A percentile compares a stretch with the other conserved stretches of the same genome.
Evolutionary conservation across 2,329 filamentous ascomycete genomes (phyloP).

Genomic region (Colletotrichum neosansevieriae): DNA sequence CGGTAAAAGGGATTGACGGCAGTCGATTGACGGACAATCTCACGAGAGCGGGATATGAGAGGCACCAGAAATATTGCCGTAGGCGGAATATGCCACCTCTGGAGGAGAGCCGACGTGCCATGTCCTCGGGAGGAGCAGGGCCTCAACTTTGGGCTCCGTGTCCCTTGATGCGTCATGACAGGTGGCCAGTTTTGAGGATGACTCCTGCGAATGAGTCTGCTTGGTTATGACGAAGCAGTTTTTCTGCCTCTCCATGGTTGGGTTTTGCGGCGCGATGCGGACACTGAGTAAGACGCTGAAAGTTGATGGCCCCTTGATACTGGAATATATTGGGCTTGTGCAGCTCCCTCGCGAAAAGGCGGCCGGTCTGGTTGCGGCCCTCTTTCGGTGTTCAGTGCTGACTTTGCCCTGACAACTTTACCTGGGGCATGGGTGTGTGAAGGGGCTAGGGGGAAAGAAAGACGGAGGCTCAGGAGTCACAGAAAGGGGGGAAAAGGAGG

Average conservation of each 20-base stretch:
- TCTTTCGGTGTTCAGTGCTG: slow-evolving; percentile 2
- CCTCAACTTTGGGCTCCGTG: background rate
- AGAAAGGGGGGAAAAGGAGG: slow-evolving; percentile 24
- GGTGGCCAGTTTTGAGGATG: background rate
- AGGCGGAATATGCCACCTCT: background rate
- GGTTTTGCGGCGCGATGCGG: background rate
- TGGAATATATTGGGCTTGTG: slow-evolving; percentile 16
- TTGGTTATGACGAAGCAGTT: background rate
- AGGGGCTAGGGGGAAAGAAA: background rate
- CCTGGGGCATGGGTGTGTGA: slow-evolving; percentile 28
- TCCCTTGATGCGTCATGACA: background rate
- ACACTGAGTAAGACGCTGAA: background rate
- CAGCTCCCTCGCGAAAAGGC: slow-evolving; percentile 14
- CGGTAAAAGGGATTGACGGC: slow-evolving; percentile 6
- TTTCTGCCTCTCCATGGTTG: slow-evolving; percentile 5
- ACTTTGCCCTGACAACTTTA: slow-evolving; percentile 22
- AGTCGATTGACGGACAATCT: slow-evolving; percentile 38
- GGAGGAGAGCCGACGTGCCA: background rate
- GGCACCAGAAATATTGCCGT: background rate
- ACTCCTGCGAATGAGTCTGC: background rate
- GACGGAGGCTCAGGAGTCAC: slow-evolving; percentile 19
- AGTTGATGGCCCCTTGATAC: slow-evolving; percentile 5
- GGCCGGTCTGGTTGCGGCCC: slow-evolving; percentile 6
- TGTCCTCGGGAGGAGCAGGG: background rate
- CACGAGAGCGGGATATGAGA: slow-evolving; percentile 1